Evolutionary conservation across 2,329 filamentous ascomycete species (phyloP).

Genomic region (Fusarium aywerte): DNA sequence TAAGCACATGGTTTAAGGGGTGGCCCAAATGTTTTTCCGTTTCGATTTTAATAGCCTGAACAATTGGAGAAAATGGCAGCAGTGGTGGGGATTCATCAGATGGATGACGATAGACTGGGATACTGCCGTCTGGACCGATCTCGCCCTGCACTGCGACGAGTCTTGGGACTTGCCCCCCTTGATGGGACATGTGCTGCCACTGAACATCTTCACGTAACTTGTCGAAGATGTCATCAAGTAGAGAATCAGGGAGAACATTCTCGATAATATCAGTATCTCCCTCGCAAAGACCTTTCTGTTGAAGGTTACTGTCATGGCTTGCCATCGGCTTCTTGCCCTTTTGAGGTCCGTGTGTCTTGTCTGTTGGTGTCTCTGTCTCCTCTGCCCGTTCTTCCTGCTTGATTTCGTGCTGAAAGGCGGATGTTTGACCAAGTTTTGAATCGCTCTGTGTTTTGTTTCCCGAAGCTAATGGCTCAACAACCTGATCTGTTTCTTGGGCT

Average conservation of each 20-base stretch:
- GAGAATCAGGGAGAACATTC: constrained; percentile 70
- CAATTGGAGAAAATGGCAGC: constrained; percentile 77
- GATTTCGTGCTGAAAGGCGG: background rate
- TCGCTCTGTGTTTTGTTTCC: background rate
- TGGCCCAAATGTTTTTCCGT: constrained; percentile 82
- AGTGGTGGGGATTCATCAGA: constrained; percentile 87
- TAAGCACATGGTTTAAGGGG: constrained; percentile 87
- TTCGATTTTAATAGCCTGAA: constrained; percentile 72
- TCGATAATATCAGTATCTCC: constrained; percentile 82
- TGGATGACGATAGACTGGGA: constrained; percentile 95
- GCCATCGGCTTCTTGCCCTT: constrained; percentile 9
- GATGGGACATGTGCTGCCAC: constrained; percentile 94
- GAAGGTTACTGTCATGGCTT: constrained; percentile 17
- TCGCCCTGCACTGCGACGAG: constrained; percentile 89
- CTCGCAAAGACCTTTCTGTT: constrained; percentile 72
- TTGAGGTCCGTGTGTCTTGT: constrained; percentile 3
- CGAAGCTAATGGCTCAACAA: background rate
- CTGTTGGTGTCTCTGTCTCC: background rate
- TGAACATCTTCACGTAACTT: constrained; percentile 77
- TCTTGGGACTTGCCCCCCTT: constrained; percentile 89
- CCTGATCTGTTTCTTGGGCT: constrained; percentile 3
- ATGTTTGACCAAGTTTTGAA: background rate
- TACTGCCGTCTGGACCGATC: constrained; percentile 73
- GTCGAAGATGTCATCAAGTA: constrained; percentile 73
- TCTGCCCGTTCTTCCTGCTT: constrained; percentile 2